Base-by-base conservation (phyloP, 164 flowering plant genomes). In the Macadamia tetraphylla region DNA sequence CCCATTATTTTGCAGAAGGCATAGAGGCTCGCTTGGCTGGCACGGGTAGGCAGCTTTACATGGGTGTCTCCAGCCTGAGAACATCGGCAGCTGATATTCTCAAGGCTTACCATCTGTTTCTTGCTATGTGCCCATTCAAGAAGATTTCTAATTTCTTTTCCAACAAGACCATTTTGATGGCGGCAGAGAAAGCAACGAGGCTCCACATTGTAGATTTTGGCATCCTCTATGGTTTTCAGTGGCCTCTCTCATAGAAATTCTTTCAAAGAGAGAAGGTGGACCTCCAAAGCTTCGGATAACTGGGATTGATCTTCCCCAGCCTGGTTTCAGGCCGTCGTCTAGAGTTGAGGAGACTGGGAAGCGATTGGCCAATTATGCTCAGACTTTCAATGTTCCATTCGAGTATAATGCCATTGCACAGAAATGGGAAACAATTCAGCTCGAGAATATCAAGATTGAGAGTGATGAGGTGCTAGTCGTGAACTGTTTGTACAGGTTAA, bases 21-120 rank as follows among this genome's bases (percentile, higher is more conserved):
- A 88, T 93, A 18, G 95, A 93, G 78, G 98, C 95, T 48, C 94
- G 98, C 55, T 71, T 91, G 74, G 88, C 90, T 58, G 97, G 97
- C 56, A 89, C 82, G 1, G 97, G 96, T n/a, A 85, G 95, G 77
- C 92, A 89, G 77, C 80, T 86, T 44, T 83, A 86, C 64, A 80
- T 74, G 52, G 78, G 83, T 63, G 81, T 87, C 18, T 62, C 78
- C n/a, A 79, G 68, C 57, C 85, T 85, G 72, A 79, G 78, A 67
- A 82, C 83, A 32, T 73, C 86, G 42, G 88, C 94, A 61, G 81
- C 91, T 29, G 90, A 84, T 71, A 63, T 85, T 31, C 70, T 93
- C 76, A 91, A 91, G 69, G 94, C 97, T 59, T 88, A 91, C 74
- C 81, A 80, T 43, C 75, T 90, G 12, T 85, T 70, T 73, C 79